These are phyloP conservation scores for Cordyceps tenuipes DNA, from an alignment of 2,329 filamentous ascomycete genomes.

Conservation along the genomic window DNA sequence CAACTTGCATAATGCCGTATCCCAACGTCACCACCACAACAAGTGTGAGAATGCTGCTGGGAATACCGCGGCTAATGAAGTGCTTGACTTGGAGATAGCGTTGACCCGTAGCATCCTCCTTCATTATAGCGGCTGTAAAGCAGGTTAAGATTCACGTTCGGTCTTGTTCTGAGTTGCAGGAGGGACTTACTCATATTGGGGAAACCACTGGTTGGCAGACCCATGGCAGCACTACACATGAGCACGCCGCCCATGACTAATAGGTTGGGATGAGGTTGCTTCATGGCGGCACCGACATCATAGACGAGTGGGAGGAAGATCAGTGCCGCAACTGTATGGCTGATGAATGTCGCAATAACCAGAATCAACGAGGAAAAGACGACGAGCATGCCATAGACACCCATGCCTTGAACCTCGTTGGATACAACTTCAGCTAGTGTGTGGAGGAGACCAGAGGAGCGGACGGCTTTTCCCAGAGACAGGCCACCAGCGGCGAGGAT, in stretches of 20 bases:
- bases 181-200: conserved; percentile 92
- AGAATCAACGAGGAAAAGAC: conserved; percentile 80
- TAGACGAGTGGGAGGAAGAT: conserved; percentile 89
- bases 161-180: conserved; percentile 5
- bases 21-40: conserved; percentile 78
- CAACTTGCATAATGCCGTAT: conserved; percentile 80
- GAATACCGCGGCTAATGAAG: conserved; percentile 89
- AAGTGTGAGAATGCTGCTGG: conserved; percentile 74
- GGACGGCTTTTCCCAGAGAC: conserved; percentile 87
- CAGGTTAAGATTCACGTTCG: conserved; percentile 15
- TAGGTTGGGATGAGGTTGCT: conserved; percentile 84
- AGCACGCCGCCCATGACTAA: conserved; percentile 91
- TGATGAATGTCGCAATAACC: conserved; percentile 95
- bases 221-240: conserved; percentile 98
- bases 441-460: conserved; percentile 83
- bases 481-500: conserved; percentile 92
- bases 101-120: conserved; percentile 90
- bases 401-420: conserved; percentile 62
- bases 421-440: conserved; percentile 78
- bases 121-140: conserved; percentile 85
- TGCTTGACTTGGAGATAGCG: conserved; percentile 87
- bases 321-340: conserved; percentile 89
- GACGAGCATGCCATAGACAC: conserved; percentile 76
- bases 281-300: conserved; percentile 77
- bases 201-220: conserved; percentile 88